These are phyloP conservation scores for Agrostemma githago DNA, from an alignment of 148 eudicot species.

Conservation along the genomic window DNA sequence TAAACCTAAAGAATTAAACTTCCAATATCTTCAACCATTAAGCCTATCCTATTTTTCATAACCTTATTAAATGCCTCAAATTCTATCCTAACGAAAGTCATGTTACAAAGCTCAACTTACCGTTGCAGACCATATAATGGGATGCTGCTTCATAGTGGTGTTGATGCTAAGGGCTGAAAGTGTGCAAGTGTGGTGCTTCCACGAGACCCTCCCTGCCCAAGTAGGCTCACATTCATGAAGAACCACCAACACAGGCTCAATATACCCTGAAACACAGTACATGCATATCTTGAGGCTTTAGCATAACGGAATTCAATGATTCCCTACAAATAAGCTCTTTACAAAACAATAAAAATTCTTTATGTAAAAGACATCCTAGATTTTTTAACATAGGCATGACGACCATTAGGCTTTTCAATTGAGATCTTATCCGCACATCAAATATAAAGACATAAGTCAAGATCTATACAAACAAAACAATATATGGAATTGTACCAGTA, in stretches of 20 bases:
- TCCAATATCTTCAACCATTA: not conserved
- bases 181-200: conserved; percentile 92
- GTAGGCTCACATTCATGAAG: conserved; percentile 93
- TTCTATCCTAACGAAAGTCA: not conserved
- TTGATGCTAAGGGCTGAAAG: conserved; percentile 89
- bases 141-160: conserved; percentile 89
- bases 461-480: not conserved
- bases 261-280: conserved; percentile 54
- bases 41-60: not conserved
- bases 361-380: no score
- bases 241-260: conserved; percentile 91
- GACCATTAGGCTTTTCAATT: not conserved
- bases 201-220: conserved; percentile 91
- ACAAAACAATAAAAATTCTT: no score
- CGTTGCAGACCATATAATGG: conserved; percentile 92
- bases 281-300: conserved; percentile 7
- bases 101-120: conserved; percentile 37
- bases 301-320: not conserved
- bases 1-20: not conserved
- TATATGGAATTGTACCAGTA: not conserved
- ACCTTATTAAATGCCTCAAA: not conserved
- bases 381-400: not conserved
- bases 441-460: not conserved
- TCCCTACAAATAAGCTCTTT: not conserved
- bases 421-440: not conserved